A percentile compares a stretch with the other conserved stretches of the same genome.
These are phyloP conservation scores for Solanum bulbocastanum DNA, from an alignment of 257 asterid genomes.

Conservation along the genomic window DNA sequence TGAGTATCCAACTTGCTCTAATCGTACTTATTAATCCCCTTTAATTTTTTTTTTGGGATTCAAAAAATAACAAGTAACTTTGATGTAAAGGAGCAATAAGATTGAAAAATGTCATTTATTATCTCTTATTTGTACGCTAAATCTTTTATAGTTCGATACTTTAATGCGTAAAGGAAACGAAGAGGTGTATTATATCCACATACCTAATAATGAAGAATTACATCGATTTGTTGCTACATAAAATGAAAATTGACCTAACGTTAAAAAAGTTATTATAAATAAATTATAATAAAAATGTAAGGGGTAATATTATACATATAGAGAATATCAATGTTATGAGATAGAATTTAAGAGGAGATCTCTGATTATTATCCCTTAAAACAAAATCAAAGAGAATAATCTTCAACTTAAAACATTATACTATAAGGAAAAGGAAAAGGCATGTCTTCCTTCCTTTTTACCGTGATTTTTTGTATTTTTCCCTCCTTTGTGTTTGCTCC, in stretches of 20 bases:
- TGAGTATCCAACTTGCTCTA: background rate
- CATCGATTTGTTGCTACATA: background rate
- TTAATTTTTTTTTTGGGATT: accelerated
- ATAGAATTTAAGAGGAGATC: background rate
- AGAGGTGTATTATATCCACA: background rate
- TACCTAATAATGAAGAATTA: background rate
- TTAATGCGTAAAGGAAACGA: background rate
- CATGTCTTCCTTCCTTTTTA: too few species aligned
- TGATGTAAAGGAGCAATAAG: background rate
- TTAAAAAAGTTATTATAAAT: background rate
- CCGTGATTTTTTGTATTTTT: too few species aligned
- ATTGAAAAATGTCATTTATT: background rate
- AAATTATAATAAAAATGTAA: background rate
- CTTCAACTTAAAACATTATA: background rate
- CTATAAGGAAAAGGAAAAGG: too few species aligned
- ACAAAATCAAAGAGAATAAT: background rate
- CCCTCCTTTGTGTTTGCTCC: too few species aligned
- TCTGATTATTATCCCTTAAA: background rate
- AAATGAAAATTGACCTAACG: accelerated
- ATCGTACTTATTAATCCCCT: too few species aligned
- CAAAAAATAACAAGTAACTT: too few species aligned
- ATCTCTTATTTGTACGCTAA: background rate
- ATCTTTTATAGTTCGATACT: too few species aligned
- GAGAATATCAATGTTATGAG: background rate
- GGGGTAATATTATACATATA: background rate